These are phyloP conservation scores for Ammopiptanthus mongolicus DNA, from an alignment of 306 rosid species.

Conservation along the genomic window DNA sequence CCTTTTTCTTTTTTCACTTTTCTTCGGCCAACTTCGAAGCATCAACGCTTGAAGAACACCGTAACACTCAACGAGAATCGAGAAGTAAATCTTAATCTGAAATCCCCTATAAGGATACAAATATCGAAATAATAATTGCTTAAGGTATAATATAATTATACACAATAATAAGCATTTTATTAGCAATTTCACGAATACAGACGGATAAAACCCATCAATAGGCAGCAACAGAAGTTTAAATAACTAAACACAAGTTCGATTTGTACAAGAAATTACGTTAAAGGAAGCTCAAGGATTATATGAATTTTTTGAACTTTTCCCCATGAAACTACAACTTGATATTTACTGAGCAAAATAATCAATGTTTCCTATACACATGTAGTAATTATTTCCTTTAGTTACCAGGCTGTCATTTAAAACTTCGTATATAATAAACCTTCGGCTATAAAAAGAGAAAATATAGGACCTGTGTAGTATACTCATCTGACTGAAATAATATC, in stretches of 20 bases:
- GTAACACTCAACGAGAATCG: too few relatives aligned
- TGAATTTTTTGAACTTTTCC: not conserved
- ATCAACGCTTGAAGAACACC: too few relatives aligned
- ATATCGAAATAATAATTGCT: not conserved
- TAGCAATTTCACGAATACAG: not conserved
- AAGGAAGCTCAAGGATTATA: not conserved
- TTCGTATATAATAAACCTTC: conserved; percentile 9
- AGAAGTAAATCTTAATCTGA: too few relatives aligned
- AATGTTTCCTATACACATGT: conserved; percentile 27
- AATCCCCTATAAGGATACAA: too few relatives aligned
- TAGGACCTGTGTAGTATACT: conserved; percentile 28
- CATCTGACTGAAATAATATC: conserved; percentile 25
- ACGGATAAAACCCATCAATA: not conserved
- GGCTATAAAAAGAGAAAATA: not conserved
- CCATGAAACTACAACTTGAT: conserved; percentile 13
- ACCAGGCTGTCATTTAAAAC: conserved; percentile 26
- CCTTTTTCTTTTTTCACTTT: too few relatives aligned
- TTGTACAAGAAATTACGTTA: not conserved
- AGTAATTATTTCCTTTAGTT: conserved; percentile 5
- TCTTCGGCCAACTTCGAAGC: too few relatives aligned
- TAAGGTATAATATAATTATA: not conserved
- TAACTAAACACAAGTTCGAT: not conserved
- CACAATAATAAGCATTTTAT: not conserved
- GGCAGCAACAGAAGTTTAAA: not conserved
- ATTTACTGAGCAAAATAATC: conserved; percentile 13